Conservation (phyloP, 345 rosid genomes). For the Populus deltoides region DNA sequence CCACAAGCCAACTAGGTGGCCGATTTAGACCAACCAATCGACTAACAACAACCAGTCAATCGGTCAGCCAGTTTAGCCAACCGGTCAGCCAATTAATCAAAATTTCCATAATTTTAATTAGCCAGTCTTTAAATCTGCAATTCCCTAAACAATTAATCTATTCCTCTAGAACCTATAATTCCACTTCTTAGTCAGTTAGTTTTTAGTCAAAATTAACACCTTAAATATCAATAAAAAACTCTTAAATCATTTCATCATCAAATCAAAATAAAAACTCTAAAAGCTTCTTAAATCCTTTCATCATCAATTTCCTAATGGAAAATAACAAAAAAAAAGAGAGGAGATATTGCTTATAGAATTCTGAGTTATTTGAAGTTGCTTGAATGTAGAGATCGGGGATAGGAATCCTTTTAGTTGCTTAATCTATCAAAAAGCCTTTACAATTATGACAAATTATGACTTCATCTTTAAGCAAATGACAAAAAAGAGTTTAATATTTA, state of each 20-base stretch:
- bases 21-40: fast-evolving
- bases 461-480: neutral
- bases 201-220: no score
- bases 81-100: fast-evolving
- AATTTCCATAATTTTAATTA: fast-evolving
- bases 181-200: fast-evolving
- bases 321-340: no score
- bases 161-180: no score
- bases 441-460: neutral
- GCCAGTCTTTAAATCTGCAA: fast-evolving
- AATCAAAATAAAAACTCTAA: no score
- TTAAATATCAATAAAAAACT: no score
- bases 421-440: neutral
- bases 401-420: neutral
- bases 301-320: no score
- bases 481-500: neutral
- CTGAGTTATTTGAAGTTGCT: neutral
- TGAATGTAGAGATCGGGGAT: neutral
- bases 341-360: neutral
- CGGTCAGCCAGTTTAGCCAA: fast-evolving
- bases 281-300: no score
- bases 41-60: no score
- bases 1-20: fast-evolving
- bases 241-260: no score
- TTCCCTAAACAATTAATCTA: no score